Conservation (phyloP, 2,329 filamentous ascomycete species). For the Fusarium transvaalense region DNA sequence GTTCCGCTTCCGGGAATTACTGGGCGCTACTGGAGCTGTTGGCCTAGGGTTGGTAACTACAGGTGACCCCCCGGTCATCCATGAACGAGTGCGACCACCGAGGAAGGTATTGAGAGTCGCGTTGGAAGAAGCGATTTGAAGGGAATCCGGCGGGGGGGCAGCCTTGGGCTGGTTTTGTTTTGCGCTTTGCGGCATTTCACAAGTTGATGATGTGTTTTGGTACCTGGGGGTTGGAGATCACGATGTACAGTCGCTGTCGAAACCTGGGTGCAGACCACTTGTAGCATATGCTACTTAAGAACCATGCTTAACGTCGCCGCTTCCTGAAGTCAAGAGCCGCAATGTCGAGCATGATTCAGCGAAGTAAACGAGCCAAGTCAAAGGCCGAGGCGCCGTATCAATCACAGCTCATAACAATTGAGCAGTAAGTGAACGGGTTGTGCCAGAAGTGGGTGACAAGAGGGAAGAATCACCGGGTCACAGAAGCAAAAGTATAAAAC, state of each 20-base stretch:
- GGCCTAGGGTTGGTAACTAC: constrained; percentile 19
- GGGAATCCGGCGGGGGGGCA: constrained; percentile 26
- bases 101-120: constrained; percentile 57
- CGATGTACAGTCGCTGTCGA: constrained; percentile 1
- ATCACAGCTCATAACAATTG: constrained; percentile 1
- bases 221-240: constrained; percentile 18
- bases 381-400: constrained; percentile 13
- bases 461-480: neutral
- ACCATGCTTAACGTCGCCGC: constrained; percentile 45
- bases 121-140: constrained; percentile 56
- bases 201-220: constrained; percentile 16
- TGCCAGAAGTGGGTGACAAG: neutral
- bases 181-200: constrained; percentile 46
- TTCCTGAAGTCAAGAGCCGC: constrained; percentile 42
- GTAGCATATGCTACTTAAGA: constrained; percentile 28
- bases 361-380: constrained; percentile 11
- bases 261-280: constrained; percentile 31
- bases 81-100: constrained; percentile 51
- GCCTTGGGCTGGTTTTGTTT: constrained; percentile 36
- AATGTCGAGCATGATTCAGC: constrained; percentile 41
- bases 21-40: constrained; percentile 17
- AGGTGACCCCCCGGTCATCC: constrained; percentile 44
- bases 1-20: constrained; percentile 42
- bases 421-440: neutral
- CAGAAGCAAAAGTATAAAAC: neutral